Evolutionary conservation across 768 basidiomycete species (phyloP), one percentile per base, ranked within the genome.

Genomic region (Phylloporus sp.): DNA sequence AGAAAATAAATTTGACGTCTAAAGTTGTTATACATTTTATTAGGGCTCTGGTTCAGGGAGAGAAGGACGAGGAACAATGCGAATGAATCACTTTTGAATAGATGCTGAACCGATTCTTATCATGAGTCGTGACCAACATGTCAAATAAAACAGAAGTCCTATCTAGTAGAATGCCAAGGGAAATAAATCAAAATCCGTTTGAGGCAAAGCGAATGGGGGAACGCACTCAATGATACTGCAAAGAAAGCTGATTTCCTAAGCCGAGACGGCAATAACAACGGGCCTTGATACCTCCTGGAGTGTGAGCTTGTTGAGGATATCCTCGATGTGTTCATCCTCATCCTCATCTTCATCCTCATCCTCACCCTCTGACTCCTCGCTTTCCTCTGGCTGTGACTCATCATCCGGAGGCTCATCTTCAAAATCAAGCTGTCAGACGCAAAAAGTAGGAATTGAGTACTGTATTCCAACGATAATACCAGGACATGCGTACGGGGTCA

Each of bases 401-500:
- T 77, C 76, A 16, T 83, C 84, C 7, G 77, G 74, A n/a, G 76
- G 74, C 49, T 89, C 84, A 58, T 92, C 89, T 61, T 92, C 88
- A 62, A 80, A 91, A 63, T 93, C 92, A 52, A 93, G 81, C 89
- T 93, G 53, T 13, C 20, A 13, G 6, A 20, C 36, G 22, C 1
- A 20, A 3, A 22, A 35, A 35, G 34, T 4, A 36, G 11, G 12
- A 5, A 18, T 29, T 24, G 49, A 45, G 56, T 50, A 13, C 41
- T 45, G 6, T 22, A 32, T 44, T 54, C 49, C 24, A 38, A 11
- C 3, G n/a, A 44, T 12, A 7, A 48, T 11, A n/a, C 18, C 12
- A 12, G 20, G 51, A 34, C 35, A 42, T 31, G 80, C 90, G 64
- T 64, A 97, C 95, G 43, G 93, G 95, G 68, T 99, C 95, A 69